Percentiles rank a stretch among this genome's conserved stretches.
Evolutionary conservation across 345 rosid species (phyloP).

Genomic region (Geranium rotundifolium): DNA sequence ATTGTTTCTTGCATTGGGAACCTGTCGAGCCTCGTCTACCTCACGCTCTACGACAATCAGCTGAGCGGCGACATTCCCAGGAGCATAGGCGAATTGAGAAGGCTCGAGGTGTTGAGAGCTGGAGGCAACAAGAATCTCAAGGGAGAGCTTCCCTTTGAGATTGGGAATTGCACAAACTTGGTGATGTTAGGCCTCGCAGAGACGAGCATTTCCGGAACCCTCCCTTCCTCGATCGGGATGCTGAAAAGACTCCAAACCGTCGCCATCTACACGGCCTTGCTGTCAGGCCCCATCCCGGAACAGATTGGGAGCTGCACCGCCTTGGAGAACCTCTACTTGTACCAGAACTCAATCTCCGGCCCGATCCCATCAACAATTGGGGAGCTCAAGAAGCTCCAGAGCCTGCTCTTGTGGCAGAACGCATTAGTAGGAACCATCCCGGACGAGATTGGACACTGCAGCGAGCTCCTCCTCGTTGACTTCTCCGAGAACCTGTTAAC

Average conservation of each 20-base stretch:
- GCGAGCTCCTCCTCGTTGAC: slow-evolving; percentile 28
- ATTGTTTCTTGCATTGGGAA: slow-evolving; percentile 12
- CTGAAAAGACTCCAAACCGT: slow-evolving; percentile 28
- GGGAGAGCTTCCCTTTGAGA: slow-evolving; percentile 34
- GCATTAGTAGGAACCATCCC: slow-evolving; percentile 33
- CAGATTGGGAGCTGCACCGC: slow-evolving; percentile 36
- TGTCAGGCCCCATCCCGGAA: slow-evolving; percentile 32
- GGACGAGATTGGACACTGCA: slow-evolving; percentile 30
- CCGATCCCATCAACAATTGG: slow-evolving; percentile 27
- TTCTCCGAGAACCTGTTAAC: slow-evolving; percentile 35
- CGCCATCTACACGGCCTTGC: slow-evolving; percentile 25
- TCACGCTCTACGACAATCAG: slow-evolving; percentile 15
- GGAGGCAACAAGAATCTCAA: slow-evolving; percentile 37
- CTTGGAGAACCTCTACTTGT: slow-evolving; percentile 32
- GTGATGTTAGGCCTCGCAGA: slow-evolving; percentile 36
- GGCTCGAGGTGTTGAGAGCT: slow-evolving; percentile 23
- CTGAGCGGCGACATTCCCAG: slow-evolving; percentile 10
- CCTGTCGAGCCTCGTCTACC: slow-evolving; percentile 13
- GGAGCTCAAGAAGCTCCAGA: slow-evolving; percentile 29
- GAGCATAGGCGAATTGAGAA: slow-evolving; percentile 15
- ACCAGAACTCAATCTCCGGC: slow-evolving; percentile 34
- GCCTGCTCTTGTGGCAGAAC: slow-evolving; percentile 28
- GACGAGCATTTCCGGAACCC: slow-evolving; percentile 35
- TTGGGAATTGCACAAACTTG: slow-evolving; percentile 37
- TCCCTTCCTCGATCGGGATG: slow-evolving; percentile 32